Conservation (phyloP, 352 stramenopile genomes). For the Thalassiosira oceanica region DNA sequence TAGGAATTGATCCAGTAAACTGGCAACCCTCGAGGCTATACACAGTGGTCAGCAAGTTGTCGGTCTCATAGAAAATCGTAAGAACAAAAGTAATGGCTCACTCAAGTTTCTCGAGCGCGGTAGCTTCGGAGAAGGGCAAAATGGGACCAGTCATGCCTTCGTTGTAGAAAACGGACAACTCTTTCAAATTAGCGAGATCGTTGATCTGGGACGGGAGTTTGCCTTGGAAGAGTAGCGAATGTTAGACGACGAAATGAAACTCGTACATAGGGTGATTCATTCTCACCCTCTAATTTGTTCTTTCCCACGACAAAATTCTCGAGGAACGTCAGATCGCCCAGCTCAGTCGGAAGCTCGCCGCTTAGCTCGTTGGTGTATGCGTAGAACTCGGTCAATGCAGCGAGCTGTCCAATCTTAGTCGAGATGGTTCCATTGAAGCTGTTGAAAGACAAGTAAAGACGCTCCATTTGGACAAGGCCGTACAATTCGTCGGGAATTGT, state of each 20-base stretch:
- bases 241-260: not conserved
- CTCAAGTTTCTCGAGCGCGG: conserved; percentile 49
- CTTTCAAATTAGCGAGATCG: conserved; percentile 44
- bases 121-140: conserved; percentile 41
- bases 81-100: conserved; percentile 11
- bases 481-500: conserved; percentile 69
- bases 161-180: conserved; percentile 49
- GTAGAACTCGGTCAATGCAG: conserved; percentile 58
- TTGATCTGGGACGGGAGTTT: conserved; percentile 46
- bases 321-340: conserved; percentile 56
- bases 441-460: conserved; percentile 54
- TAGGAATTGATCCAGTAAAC: conserved; percentile 47
- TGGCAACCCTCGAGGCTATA: conserved; percentile 29
- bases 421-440: conserved; percentile 40
- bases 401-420: conserved; percentile 59
- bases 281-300: conserved; percentile 45
- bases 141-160: conserved; percentile 26
- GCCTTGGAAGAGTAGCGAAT: conserved; percentile 15
- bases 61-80: not conserved
- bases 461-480: conserved; percentile 46
- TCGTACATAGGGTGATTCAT: not conserved
- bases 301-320: conserved; percentile 43
- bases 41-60: not conserved
- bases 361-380: conserved; percentile 58
- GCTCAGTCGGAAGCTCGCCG: conserved; percentile 62